Evolutionary conservation across 768 basidiomycete species (phyloP).

Genomic region (Fomitopsis pulvina): DNA sequence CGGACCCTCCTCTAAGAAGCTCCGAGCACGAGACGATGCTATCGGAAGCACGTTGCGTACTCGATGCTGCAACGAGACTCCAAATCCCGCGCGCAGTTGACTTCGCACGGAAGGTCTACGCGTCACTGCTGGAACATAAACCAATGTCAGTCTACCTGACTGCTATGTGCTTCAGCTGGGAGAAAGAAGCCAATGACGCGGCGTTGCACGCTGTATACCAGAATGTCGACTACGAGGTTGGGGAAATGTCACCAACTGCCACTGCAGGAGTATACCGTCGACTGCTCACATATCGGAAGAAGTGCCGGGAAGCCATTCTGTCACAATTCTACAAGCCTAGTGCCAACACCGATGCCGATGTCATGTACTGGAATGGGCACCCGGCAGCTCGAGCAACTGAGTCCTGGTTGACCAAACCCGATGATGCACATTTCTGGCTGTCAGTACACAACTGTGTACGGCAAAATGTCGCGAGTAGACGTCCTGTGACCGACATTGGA

Average conservation of each 20-base stretch:
- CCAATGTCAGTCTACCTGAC: no score
- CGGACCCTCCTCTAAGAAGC: not conserved
- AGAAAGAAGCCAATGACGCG: not conserved
- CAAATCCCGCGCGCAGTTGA: not conserved
- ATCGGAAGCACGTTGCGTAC: not conserved
- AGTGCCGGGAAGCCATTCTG: not conserved
- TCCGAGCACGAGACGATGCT: not conserved
- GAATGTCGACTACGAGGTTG: not conserved
- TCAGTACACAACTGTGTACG: not conserved
- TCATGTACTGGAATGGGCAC: not conserved
- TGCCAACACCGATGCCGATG: not conserved
- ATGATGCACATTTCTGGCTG: not conserved
- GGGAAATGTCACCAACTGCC: not conserved
- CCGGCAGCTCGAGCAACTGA: no score
- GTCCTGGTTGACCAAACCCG: not conserved
- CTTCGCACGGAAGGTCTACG: no score
- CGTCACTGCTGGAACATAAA: no score
- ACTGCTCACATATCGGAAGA: not conserved
- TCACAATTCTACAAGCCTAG: not conserved
- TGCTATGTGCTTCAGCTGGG: no score
- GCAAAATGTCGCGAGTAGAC: not conserved
- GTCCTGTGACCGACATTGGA: not conserved
- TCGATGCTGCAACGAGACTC: not conserved
- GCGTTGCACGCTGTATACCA: not conserved
- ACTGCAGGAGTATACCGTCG: not conserved